Evolutionary conservation across 441 rosid species (phyloP).

Genomic region (Brassica hybrid): DNA sequence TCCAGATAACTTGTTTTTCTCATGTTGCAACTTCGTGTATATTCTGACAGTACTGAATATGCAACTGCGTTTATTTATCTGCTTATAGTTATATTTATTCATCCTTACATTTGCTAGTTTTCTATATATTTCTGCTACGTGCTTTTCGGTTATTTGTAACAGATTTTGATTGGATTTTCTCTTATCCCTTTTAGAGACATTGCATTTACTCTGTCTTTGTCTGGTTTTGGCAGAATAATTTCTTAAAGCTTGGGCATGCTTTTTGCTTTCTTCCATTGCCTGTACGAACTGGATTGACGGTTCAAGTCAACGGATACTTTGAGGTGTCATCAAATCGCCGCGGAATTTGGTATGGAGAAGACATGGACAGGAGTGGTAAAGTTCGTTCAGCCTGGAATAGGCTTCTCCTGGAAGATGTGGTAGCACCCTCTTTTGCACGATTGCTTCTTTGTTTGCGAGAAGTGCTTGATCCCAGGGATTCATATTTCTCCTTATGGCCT

Average conservation of each 20-base stretch:
- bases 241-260: slow-evolving; percentile 85
- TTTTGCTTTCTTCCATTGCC: slow-evolving; percentile 99
- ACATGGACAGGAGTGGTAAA: slow-evolving; percentile 99
- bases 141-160: no score
- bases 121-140: no score
- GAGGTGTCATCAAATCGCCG: slow-evolving; percentile 99
- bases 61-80: background rate
- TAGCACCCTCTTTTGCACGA: slow-evolving; percentile 72
- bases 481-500: slow-evolving; percentile 88
- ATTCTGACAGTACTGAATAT: slow-evolving; percentile 17
- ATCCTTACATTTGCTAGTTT: background rate
- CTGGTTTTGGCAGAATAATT: slow-evolving; percentile 61
- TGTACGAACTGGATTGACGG: slow-evolving; percentile 88
- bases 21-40: slow-evolving; percentile 16
- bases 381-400: slow-evolving; percentile 96
- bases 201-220: slow-evolving; percentile 38
- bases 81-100: background rate
- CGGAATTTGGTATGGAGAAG: slow-evolving; percentile 99
- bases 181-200: no score
- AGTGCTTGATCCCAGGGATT: slow-evolving; percentile 64
- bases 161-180: no score
- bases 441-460: slow-evolving; percentile 77
- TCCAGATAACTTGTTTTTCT: background rate
- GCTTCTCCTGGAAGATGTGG: slow-evolving; percentile 93
- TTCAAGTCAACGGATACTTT: slow-evolving; percentile 96